phyloP scores from a whole-genome alignment of 164 flowering plant genomes.

The Chimonanthus salicifolius region DNA sequence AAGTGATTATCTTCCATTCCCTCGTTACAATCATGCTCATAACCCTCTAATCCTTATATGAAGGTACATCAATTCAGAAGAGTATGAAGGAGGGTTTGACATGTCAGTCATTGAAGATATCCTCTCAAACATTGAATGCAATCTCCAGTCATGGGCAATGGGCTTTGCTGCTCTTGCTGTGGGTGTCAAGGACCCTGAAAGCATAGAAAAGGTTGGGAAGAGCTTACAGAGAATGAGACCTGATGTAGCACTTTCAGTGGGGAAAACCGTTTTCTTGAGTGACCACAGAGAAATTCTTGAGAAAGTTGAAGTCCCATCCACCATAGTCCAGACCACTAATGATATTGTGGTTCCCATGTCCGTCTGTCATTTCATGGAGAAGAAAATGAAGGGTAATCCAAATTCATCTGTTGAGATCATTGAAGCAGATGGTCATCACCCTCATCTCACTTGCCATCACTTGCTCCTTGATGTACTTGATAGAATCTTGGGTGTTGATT shows the following conservation, averaged over 20 bases:
- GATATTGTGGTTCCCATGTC: slow-evolving; percentile 62
- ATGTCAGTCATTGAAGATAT: slow-evolving; percentile 39
- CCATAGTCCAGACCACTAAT: slow-evolving; percentile 50
- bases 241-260: slow-evolving; percentile 55
- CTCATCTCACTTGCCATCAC: slow-evolving; percentile 59
- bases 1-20: no score
- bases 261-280: slow-evolving; percentile 51
- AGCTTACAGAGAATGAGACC: slow-evolving; percentile 55
- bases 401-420: slow-evolving; percentile 37
- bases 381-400: slow-evolving; percentile 47
- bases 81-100: slow-evolving; percentile 77
- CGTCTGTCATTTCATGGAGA: slow-evolving; percentile 57
- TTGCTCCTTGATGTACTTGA: slow-evolving; percentile 44
- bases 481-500: slow-evolving; percentile 25
- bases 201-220: slow-evolving; percentile 30
- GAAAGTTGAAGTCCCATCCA: slow-evolving; percentile 59
- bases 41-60: no score
- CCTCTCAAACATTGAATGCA: slow-evolving; percentile 44
- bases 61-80: slow-evolving; percentile 67
- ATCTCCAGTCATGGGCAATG: slow-evolving; percentile 55
- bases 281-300: slow-evolving; percentile 56
- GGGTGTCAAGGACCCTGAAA: slow-evolving; percentile 37
- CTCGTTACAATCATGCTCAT: no score
- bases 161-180: slow-evolving; percentile 46
- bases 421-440: slow-evolving; percentile 72